Evolutionary conservation across 768 basidiomycete species (phyloP).

Genomic region (Rhizopogon vesiculosus): DNA sequence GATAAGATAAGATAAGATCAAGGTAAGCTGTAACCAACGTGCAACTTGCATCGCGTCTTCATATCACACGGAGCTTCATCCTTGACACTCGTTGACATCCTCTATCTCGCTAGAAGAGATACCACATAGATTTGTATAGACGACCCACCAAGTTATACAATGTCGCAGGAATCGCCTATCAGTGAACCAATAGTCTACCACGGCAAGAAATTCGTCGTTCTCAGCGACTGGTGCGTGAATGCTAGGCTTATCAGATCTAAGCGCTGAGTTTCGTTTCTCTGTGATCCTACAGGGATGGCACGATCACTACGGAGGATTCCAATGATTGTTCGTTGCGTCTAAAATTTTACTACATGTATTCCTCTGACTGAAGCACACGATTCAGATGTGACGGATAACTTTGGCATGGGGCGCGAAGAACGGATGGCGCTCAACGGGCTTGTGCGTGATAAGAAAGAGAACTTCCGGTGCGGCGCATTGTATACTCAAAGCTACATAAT

Average conservation of each 20-base stretch:
- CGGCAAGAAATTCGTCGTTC: constrained; percentile 80
- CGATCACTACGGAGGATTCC: constrained; percentile 88
- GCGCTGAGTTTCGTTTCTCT: neutral
- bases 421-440: constrained; percentile 71
- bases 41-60: neutral
- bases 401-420: constrained; percentile 77
- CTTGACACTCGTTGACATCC: neutral
- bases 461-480: constrained; percentile 53
- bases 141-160: neutral
- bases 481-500: constrained; percentile 16
- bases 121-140: neutral
- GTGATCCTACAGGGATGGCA: constrained; percentile 66
- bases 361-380: neutral
- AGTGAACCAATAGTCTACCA: constrained; percentile 81
- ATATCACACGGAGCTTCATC: neutral
- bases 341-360: neutral
- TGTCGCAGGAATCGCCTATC: constrained; percentile 57
- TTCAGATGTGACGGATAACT: constrained; percentile 82
- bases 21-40: neutral
- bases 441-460: constrained; percentile 59
- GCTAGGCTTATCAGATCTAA: constrained; percentile 1
- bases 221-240: constrained; percentile 81
- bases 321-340: constrained; percentile 72
- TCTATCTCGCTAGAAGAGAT: neutral
- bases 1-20: constrained; percentile 14